A percentile compares a stretch with the other conserved stretches of the same genome.
phyloP scores from a whole-genome alignment of 106 monocot species.

The Xerophyta viscosa region DNA sequence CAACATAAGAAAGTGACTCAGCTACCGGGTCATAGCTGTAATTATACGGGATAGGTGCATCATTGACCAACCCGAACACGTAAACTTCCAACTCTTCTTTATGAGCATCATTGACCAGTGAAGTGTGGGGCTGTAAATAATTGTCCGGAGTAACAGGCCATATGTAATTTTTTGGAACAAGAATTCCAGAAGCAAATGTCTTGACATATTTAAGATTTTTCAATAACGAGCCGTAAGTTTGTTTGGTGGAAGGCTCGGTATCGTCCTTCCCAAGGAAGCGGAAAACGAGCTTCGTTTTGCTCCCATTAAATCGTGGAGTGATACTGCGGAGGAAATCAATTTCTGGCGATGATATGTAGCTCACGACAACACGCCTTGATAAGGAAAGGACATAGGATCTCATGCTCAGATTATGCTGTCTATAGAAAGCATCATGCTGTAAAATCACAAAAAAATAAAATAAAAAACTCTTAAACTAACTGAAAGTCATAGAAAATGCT shows the following conservation, averaged over 20 bases:
- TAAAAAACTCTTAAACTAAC: no score
- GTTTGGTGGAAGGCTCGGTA: slow-evolving; percentile 65
- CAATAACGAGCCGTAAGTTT: slow-evolving; percentile 53
- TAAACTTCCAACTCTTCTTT: slow-evolving; percentile 72
- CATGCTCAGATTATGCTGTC: slow-evolving; percentile 45
- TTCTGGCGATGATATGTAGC: slow-evolving; percentile 80
- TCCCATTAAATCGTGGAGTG: slow-evolving; percentile 17
- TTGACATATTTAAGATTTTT: slow-evolving; percentile 77
- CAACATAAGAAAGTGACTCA: slow-evolving; percentile 54
- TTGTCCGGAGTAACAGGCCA: slow-evolving; percentile 56
- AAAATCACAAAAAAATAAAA: not conserved
- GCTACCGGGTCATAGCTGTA: slow-evolving; percentile 81
- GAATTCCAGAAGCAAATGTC: slow-evolving; percentile 81
- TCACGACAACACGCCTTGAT: slow-evolving; percentile 21
- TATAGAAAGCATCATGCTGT: slow-evolving; percentile 57
- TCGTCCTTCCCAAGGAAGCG: slow-evolving; percentile 39
- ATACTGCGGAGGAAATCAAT: slow-evolving; percentile 52
- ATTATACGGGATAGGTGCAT: slow-evolving; percentile 54
- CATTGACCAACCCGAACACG: slow-evolving; percentile 78
- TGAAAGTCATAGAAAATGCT: no score
- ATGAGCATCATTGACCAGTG: slow-evolving; percentile 70
- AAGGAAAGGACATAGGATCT: slow-evolving; percentile 36
- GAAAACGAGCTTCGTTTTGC: slow-evolving; percentile 62
- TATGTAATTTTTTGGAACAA: slow-evolving; percentile 80
- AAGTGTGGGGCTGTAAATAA: slow-evolving; percentile 45